Conservation (phyloP, 495 filamentous ascomycete species). For the Penicillium antarcticum region DNA sequence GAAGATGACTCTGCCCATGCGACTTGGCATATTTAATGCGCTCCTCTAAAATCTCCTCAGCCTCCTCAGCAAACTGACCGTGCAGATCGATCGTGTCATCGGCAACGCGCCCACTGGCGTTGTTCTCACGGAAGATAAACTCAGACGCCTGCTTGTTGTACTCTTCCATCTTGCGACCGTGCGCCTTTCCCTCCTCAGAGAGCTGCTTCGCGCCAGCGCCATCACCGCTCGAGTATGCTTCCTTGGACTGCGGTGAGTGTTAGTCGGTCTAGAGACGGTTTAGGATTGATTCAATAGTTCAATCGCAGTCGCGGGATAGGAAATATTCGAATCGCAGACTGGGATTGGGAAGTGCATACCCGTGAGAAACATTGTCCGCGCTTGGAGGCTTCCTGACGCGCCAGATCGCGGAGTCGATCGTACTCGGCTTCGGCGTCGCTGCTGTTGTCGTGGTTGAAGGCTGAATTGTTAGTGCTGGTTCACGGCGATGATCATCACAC, state of each 20-base stretch:
- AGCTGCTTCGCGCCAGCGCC: conserved; percentile 74
- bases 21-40: conserved; percentile 71
- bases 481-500: background rate
- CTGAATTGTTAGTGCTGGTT: conserved; percentile 37
- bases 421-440: conserved; percentile 78
- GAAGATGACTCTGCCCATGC: conserved; percentile 71
- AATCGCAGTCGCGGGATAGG: background rate
- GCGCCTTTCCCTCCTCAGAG: conserved; percentile 78
- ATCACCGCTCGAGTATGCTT: conserved; percentile 79
- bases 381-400: conserved; percentile 72
- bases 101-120: conserved; percentile 63
- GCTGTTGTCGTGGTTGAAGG: conserved; percentile 75
- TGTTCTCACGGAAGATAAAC: conserved; percentile 93
- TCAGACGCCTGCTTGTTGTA: conserved; percentile 89
- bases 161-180: conserved; percentile 71
- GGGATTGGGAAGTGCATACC: conserved; percentile 37
- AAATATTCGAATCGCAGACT: background rate
- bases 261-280: no score
- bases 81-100: conserved; percentile 91
- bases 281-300: background rate
- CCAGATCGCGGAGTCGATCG: conserved; percentile 82
- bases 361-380: conserved; percentile 70
- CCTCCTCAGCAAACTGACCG: conserved; percentile 90
- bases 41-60: conserved; percentile 81
- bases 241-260: conserved; percentile 53